These are phyloP conservation scores for Sporothrix humicola DNA, from an alignment of 2,329 filamentous ascomycete species.

Conservation along the genomic window DNA sequence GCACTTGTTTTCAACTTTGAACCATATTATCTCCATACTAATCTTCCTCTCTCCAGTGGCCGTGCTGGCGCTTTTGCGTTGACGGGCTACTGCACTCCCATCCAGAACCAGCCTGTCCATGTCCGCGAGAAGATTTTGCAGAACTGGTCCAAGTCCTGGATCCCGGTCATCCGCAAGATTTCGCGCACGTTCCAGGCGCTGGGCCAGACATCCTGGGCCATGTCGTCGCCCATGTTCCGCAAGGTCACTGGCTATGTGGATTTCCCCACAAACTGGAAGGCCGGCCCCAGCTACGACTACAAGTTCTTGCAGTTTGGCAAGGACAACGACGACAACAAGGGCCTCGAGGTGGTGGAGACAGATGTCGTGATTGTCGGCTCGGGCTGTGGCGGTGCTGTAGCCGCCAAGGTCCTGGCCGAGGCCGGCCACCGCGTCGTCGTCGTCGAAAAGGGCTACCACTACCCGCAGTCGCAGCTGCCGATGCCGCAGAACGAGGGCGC, in stretches of 20 bases:
- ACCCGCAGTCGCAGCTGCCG: slow-evolving; percentile 72
- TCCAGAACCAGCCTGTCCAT: slow-evolving; percentile 65
- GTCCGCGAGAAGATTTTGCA: slow-evolving; percentile 67
- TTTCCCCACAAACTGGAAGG: slow-evolving; percentile 57
- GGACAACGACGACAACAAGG: slow-evolving; percentile 36
- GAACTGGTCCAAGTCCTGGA: slow-evolving; percentile 64
- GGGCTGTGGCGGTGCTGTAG: slow-evolving; percentile 82
- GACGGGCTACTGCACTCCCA: slow-evolving; percentile 69
- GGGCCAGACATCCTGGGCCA: slow-evolving; percentile 60
- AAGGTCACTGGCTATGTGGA: slow-evolving; percentile 64
- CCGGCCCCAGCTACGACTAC: slow-evolving; percentile 60
- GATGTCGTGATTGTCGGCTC: slow-evolving; percentile 88
- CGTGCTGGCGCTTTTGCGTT: slow-evolving; percentile 64
- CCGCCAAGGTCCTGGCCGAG: slow-evolving; percentile 79
- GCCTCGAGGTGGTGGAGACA: slow-evolving; percentile 68
- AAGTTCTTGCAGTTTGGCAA: slow-evolving; percentile 64
- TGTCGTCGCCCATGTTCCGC: slow-evolving; percentile 60
- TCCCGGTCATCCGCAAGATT: slow-evolving; percentile 61
- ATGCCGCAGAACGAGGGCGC: slow-evolving; percentile 69
- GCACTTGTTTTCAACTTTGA: neutral
- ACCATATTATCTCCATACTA: no score
- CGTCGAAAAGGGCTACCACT: slow-evolving; percentile 74
- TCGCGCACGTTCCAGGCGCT: slow-evolving; percentile 62
- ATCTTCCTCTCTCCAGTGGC: no score
- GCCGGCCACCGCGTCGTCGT: slow-evolving; percentile 77